Conservation (phyloP, 2,329 filamentous ascomycete genomes). For the Reticulascus tulasneorum region DNA sequence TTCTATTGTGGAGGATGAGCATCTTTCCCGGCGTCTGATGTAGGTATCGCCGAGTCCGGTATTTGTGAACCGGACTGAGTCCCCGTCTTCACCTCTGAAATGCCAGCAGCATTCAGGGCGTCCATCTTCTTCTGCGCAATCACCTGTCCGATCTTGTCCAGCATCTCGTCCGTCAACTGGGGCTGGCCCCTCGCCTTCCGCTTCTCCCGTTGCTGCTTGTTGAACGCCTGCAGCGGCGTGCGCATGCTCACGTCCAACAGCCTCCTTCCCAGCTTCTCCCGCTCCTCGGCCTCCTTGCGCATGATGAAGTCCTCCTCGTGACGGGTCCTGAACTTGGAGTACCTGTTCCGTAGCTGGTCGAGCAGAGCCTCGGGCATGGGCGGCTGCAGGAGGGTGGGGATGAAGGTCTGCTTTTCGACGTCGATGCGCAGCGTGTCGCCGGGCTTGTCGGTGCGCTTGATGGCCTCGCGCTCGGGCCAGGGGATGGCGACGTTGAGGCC, state of each 20-base stretch:
- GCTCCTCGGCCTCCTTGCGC: conserved; percentile 58
- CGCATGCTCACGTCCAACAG: conserved; percentile 35
- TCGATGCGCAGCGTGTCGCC: conserved; percentile 72
- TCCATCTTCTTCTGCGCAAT: conserved; percentile 52
- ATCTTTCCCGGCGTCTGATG: neutral
- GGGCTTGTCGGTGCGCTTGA: conserved; percentile 49
- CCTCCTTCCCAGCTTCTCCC: conserved; percentile 27
- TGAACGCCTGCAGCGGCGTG: conserved; percentile 57
- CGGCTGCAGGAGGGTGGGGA: conserved; percentile 70
- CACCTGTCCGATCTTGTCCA: conserved; percentile 58
- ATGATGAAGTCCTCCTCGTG: conserved; percentile 72
- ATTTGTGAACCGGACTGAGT: neutral
- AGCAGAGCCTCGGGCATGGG: conserved; percentile 78
- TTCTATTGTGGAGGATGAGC: conserved; percentile 7
- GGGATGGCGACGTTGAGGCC: conserved; percentile 71
- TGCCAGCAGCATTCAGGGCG: conserved; percentile 33
- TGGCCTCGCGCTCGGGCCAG: conserved; percentile 60
- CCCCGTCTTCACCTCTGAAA: conserved; percentile 23
- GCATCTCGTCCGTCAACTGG: conserved; percentile 53
- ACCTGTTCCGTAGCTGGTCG: conserved; percentile 82
- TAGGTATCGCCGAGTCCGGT: neutral
- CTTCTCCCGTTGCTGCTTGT: conserved; percentile 48
- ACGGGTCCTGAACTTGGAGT: conserved; percentile 74
- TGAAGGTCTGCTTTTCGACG: conserved; percentile 71
- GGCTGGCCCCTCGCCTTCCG: conserved; percentile 52